Evolutionary conservation across 225 moss, liverwort and hornwort genomes (phyloP).

Genomic region (Pseudoscleropodium purum): DNA sequence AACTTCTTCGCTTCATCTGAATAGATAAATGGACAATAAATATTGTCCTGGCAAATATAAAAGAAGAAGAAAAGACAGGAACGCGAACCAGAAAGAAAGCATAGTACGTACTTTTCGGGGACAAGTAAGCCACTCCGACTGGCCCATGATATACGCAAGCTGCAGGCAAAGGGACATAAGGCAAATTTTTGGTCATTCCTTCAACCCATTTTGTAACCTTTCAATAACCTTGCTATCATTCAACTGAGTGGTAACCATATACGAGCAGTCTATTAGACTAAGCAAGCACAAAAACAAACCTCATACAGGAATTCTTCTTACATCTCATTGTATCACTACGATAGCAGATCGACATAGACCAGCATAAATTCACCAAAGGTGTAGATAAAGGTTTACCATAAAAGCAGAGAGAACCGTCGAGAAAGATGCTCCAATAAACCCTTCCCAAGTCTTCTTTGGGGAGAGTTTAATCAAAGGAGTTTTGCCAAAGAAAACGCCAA

Average conservation of each 20-base stretch:
- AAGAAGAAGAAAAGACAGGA: background rate
- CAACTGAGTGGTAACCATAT: background rate
- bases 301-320: background rate
- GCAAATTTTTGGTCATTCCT: background rate
- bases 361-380: background rate
- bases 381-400: constrained; percentile 28
- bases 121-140: constrained; percentile 93
- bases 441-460: constrained; percentile 99
- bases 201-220: background rate
- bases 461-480: constrained; percentile 96
- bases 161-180: constrained; percentile 20
- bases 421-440: constrained; percentile 92
- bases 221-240: background rate
- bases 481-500: constrained; percentile 89
- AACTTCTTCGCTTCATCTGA: background rate
- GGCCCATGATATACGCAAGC: constrained; percentile 89
- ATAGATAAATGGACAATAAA: background rate
- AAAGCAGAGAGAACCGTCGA: constrained; percentile 94
- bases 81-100: background rate
- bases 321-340: background rate
- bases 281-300: background rate
- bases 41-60: background rate
- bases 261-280: background rate
- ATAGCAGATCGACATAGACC: background rate
- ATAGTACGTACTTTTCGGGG: constrained; percentile 67